These are phyloP conservation scores for Penicillium dipodomyicola DNA, from an alignment of 495 filamentous ascomycete genomes.

Conservation along the genomic window DNA sequence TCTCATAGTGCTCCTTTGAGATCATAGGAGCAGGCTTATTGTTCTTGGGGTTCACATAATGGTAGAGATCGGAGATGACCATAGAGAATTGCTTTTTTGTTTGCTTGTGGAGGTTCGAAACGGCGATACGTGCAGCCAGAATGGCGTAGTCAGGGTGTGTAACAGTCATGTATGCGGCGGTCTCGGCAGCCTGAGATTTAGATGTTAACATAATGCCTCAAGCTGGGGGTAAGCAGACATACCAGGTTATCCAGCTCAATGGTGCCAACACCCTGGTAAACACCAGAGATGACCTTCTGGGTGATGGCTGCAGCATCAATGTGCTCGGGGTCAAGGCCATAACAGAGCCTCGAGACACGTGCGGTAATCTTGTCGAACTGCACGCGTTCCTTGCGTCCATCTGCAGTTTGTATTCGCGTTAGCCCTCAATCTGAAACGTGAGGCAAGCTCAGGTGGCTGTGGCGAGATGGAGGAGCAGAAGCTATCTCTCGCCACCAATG, in stretches of 20 bases:
- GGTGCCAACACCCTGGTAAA: conserved; percentile 97
- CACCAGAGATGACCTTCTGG: conserved; percentile 98
- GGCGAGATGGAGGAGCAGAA: conserved; percentile 1
- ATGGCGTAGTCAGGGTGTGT: conserved; percentile 99
- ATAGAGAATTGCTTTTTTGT: conserved; percentile 99
- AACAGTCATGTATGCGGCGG: conserved; percentile 98
- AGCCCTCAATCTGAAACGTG: conserved; percentile 19
- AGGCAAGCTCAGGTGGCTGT: conserved; percentile 25
- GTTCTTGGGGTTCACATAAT: conserved; percentile 97
- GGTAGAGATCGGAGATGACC: conserved; percentile 87
- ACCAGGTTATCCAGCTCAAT: conserved; percentile 96
- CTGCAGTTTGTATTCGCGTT: conserved; percentile 45
- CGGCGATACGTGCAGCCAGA: conserved; percentile 95
- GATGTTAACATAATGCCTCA: conserved; percentile 13
- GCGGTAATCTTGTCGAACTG: conserved; percentile 99
- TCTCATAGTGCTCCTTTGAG: conserved; percentile 79
- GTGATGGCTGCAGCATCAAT: conserved; percentile 98
- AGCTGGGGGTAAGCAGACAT: conserved; percentile 33
- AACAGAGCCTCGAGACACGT: conserved; percentile 94
- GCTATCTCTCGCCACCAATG: conserved; percentile 10
- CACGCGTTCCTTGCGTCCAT: conserved; percentile 99
- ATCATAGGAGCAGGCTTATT: conserved; percentile 86
- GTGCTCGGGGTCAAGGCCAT: conserved; percentile 93
- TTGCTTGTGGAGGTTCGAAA: conserved; percentile 99
- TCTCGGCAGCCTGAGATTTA: conserved; percentile 80